These are phyloP conservation scores for Nitzschia sp. DNA, from an alignment of 108 stramenopile species.

Conservation along the genomic window DNA sequence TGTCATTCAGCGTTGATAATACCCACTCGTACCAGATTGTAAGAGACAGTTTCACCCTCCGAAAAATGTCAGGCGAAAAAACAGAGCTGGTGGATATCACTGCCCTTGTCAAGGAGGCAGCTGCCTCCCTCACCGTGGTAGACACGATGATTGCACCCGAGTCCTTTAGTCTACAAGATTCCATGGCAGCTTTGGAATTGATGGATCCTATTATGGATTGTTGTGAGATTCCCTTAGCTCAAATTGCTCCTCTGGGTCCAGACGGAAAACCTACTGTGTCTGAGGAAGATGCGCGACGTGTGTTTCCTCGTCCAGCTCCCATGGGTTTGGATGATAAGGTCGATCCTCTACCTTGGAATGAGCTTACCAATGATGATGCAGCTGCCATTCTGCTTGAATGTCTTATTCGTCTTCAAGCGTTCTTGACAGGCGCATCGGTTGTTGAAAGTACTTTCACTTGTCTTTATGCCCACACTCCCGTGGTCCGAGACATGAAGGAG, in stretches of 20 bases:
- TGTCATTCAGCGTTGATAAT: too few species aligned
- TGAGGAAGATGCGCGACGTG: slow-evolving; percentile 10
- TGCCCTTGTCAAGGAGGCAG: slow-evolving; percentile 39
- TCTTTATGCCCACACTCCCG: slow-evolving; percentile 73
- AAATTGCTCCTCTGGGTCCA: slow-evolving; percentile 3
- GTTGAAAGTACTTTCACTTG: slow-evolving; percentile 85
- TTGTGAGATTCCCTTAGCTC: slow-evolving; percentile 66
- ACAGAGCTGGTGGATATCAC: slow-evolving; percentile 51
- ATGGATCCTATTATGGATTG: slow-evolving; percentile 92
- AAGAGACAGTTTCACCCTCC: too few species aligned
- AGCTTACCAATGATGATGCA: slow-evolving; percentile 47
- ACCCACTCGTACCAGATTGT: too few species aligned
- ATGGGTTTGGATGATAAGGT: slow-evolving; percentile 40
- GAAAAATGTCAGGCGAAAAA: not conserved
- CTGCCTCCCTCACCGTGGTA: slow-evolving; percentile 43
- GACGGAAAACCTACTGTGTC: not conserved
- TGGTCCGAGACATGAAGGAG: slow-evolving; percentile 64
- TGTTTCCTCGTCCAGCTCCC: slow-evolving; percentile 48
- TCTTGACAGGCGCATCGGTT: slow-evolving; percentile 75
- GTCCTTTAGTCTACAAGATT: slow-evolving; percentile 75
- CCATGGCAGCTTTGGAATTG: slow-evolving; percentile 90
- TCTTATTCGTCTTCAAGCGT: slow-evolving; percentile 48
- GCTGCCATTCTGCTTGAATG: slow-evolving; percentile 38
- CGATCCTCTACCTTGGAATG: slow-evolving; percentile 57
- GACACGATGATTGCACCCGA: slow-evolving; percentile 60